Conservation (phyloP, 352 stramenopile species). For the Globisporangium polare region DNA sequence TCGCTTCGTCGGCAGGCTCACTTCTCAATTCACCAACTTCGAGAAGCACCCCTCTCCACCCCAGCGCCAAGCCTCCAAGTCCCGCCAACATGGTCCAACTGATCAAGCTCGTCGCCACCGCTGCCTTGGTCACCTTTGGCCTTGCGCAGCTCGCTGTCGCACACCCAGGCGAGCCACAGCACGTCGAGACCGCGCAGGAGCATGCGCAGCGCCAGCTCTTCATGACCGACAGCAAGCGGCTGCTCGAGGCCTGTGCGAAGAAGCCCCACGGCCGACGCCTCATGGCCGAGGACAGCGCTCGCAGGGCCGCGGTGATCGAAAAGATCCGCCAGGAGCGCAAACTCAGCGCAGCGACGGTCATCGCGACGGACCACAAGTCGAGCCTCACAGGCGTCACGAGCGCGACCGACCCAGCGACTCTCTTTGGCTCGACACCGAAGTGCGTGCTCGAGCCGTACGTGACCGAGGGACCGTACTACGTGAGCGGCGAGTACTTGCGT, state of each 20-base stretch:
- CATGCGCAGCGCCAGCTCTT: constrained; percentile 9
- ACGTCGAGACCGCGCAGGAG: neutral
- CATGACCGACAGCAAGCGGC: constrained; percentile 6
- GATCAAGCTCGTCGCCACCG: neutral
- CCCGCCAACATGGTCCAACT: neutral
- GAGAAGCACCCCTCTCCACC: neutral
- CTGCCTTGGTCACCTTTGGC: neutral
- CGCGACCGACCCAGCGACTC: neutral
- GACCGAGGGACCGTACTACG: constrained; percentile 16
- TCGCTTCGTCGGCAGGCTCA: neutral
- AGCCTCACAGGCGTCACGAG: constrained; percentile 1
- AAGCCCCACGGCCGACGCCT: neutral
- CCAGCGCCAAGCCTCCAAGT: neutral
- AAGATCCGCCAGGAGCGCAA: constrained; percentile 1
- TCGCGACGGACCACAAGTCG: constrained; percentile 13
- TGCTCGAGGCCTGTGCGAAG: constrained; percentile 13
- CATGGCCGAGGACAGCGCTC: neutral
- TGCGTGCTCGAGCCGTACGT: constrained; percentile 16
- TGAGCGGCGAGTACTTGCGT: constrained; percentile 11
- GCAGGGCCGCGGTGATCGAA: neutral
- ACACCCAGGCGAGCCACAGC: constrained; percentile 8
- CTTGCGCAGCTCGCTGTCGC: neutral
- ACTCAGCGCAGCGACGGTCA: neutral
- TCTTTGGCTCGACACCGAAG: constrained; percentile 9
- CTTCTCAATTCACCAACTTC: neutral